Evolutionary conservation across 495 filamentous ascomycete genomes (phyloP), one percentile per base, ranked within the genome.

Genomic region (Hypomontagnella submonticulosa): DNA sequence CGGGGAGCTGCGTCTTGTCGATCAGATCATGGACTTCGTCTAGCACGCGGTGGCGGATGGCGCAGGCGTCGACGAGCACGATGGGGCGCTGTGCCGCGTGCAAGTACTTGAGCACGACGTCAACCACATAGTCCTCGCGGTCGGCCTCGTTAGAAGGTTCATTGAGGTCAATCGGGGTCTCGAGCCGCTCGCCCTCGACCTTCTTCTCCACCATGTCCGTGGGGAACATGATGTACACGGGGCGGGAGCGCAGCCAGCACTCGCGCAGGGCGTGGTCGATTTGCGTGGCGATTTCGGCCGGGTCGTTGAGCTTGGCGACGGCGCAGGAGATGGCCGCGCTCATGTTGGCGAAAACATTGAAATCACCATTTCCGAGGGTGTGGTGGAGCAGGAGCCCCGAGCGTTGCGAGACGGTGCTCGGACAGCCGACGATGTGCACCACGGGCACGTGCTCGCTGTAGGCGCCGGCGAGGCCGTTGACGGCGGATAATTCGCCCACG

Each of bases 351-450:
- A 95, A 97, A n/a, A 90, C 91, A 56, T 90, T 86, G 75, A 90
- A 95, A 72, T 95, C 89, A 27, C 93, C 93, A 71, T 97, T 95
- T 32, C 92, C 93, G 11, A 98, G 87, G 0, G 93, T 96, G 76
- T 98, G 94, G 73, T 98, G 94, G 10, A 98, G 81, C n/a, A 96
- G 79, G 73, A 88, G 81, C 66, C 85, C 85, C 61, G 84, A 78
- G 48, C 76, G 78, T 70, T 90, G 87, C 4, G 84, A 82, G 41
- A 80, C 71, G 30, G 82, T 89, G 5, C 82, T 81, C 0, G 89
- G 89, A 41, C 83, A 84, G 2, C 92, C 92, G 32, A 96, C 91
- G 51, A 96, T 91, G 71, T 96, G 92, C 16, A 94, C 84, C 10
- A 96, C 79, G 0, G 91, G 89, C 0, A 92, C 87, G 60, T 85